A percentile compares a stretch with the other conserved stretches of the same genome.
These are phyloP conservation scores for Ottelia alismoides DNA, from an alignment of 106 monocot species.

Conservation along the genomic window DNA sequence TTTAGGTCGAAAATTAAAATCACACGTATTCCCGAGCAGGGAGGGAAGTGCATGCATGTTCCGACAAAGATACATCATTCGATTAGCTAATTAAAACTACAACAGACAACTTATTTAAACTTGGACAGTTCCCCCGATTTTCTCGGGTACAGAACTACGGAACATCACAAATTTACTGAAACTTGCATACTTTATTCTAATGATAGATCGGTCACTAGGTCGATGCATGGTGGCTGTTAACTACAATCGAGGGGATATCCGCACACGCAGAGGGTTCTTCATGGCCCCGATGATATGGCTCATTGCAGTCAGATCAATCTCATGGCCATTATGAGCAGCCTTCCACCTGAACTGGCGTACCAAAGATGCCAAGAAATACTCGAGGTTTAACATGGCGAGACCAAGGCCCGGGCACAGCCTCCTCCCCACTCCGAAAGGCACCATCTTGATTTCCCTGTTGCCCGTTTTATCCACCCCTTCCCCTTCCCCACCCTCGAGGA, in stretches of 20 bases:
- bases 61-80: no score
- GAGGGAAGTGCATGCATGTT: no score
- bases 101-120: no score
- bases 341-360: conserved; percentile 13
- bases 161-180: no score
- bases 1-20: no score
- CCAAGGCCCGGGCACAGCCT: conserved; percentile 15
- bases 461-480: conserved; percentile 7
- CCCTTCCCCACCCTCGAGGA: conserved; percentile 11
- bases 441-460: conserved; percentile 15
- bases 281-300: conserved; percentile 10
- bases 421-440: conserved; percentile 20
- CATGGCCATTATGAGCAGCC: not conserved
- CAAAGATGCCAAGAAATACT: conserved; percentile 11
- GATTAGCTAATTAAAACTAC: no score
- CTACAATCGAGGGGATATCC: conserved; percentile 1
- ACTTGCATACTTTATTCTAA: no score
- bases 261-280: conserved; percentile 12
- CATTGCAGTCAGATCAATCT: conserved; percentile 10
- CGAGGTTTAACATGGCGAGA: conserved; percentile 13
- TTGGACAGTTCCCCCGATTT: no score
- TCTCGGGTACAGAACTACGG: no score
- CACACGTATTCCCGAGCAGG: no score
- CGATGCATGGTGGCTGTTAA: no score
- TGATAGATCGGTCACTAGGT: no score